phyloP scores from a whole-genome alignment of 2,329 filamentous ascomycete species.

The Lojkania enalia region DNA sequence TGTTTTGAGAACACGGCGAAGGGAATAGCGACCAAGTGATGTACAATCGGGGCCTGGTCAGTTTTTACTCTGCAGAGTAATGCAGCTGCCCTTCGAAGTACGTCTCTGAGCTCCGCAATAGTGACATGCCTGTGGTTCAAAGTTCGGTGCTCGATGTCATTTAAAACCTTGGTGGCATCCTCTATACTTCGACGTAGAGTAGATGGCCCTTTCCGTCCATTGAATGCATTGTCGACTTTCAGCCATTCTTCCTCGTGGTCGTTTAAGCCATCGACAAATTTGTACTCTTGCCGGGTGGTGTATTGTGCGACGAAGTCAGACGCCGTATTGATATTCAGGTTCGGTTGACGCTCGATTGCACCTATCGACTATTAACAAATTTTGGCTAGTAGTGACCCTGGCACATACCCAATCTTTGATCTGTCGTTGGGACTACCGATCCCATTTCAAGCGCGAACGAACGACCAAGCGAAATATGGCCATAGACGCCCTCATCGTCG shows the following conservation, averaged over 20 bases:
- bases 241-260: constrained; percentile 67
- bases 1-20: constrained; percentile 93
- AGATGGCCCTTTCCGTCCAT: constrained; percentile 16
- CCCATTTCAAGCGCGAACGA: constrained; percentile 96
- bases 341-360: constrained; percentile 75
- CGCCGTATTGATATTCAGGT: constrained; percentile 80
- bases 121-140: constrained; percentile 70
- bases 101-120: constrained; percentile 75
- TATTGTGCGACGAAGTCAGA: constrained; percentile 98
- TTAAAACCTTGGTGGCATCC: constrained; percentile 62
- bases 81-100: constrained; percentile 81
- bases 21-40: constrained; percentile 88
- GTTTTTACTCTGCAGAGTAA: constrained; percentile 77
- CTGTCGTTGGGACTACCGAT: constrained; percentile 78
- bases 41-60: constrained; percentile 77
- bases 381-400: not conserved
- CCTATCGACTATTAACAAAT: constrained; percentile 5
- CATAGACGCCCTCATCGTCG: constrained; percentile 86
- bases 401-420: constrained; percentile 69
- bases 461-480: constrained; percentile 86
- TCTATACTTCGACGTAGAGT: constrained; percentile 50
- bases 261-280: constrained; percentile 76
- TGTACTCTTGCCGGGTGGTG: constrained; percentile 93
- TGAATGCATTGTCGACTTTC: constrained; percentile 51
- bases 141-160: constrained; percentile 72